Evolutionary conservation across 2,329 filamentous ascomycete genomes (phyloP).

Genomic region (Raffaelea arxii): DNA sequence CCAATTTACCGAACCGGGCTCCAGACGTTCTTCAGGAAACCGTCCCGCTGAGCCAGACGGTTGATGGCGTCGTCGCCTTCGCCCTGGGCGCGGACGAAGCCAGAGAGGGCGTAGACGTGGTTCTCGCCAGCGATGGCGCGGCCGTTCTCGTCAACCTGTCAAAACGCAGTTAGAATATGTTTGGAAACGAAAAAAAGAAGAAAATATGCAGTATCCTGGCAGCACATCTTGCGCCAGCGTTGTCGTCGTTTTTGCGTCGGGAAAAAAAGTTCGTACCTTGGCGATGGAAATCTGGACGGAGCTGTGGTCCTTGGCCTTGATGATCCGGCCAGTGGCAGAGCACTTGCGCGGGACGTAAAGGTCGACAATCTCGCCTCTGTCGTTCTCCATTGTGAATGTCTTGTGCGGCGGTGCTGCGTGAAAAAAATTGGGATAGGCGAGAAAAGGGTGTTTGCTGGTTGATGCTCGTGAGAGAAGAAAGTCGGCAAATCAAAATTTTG

Average conservation of each 20-base stretch:
- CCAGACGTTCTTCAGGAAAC: constrained; percentile 96
- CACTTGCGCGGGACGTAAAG: constrained; percentile 95
- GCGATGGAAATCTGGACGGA: constrained; percentile 94
- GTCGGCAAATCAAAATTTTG: background rate
- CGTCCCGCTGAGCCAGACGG: constrained; percentile 90
- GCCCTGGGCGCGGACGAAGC: constrained; percentile 95
- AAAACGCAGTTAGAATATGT: no score
- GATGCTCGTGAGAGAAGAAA: background rate
- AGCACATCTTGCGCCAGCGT: no score
- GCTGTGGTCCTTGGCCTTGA: constrained; percentile 99
- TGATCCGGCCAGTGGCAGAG: constrained; percentile 98
- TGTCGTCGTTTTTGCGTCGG: no score
- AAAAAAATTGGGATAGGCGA: constrained; percentile 3
- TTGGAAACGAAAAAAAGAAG: no score
- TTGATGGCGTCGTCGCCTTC: constrained; percentile 97
- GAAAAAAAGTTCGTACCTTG: constrained; percentile 40
- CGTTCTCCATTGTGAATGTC: constrained; percentile 90
- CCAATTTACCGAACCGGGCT: constrained; percentile 54
- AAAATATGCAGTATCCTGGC: background rate
- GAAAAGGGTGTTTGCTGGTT: background rate
- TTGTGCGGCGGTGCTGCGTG: background rate
- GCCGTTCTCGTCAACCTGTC: constrained; percentile 95
- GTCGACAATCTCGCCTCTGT: constrained; percentile 38
- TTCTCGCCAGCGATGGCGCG: constrained; percentile 89
- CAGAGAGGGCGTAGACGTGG: constrained; percentile 94